A percentile compares a stretch with the other conserved stretches of the same genome.
Evolutionary conservation across 2,329 filamentous ascomycete species (phyloP).

Genomic region (Aspergillus pseudotamarii): DNA sequence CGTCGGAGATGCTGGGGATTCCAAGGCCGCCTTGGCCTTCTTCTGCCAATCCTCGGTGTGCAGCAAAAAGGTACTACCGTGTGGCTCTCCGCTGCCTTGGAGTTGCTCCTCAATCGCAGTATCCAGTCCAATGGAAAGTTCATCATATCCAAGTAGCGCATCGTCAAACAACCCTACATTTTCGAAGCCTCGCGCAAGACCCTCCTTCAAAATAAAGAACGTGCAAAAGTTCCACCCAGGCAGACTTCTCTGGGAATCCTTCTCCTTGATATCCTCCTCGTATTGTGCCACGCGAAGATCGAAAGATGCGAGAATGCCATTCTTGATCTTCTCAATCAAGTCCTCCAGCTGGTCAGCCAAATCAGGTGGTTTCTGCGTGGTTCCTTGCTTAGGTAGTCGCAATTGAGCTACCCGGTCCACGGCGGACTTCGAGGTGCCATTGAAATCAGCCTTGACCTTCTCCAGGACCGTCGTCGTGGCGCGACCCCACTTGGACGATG

Average conservation of each 20-base stretch:
- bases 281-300: conserved; percentile 90
- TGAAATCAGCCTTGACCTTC: conserved; percentile 89
- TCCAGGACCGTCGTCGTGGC: conserved; percentile 83
- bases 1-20: conserved; percentile 34
- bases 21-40: conserved; percentile 57
- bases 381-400: conserved; percentile 63
- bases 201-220: conserved; percentile 97
- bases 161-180: conserved; percentile 95
- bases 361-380: conserved; percentile 70
- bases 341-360: conserved; percentile 82
- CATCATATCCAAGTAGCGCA: conserved; percentile 91
- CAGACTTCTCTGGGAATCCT: conserved; percentile 80
- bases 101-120: conserved; percentile 75
- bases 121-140: conserved; percentile 86
- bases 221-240: conserved; percentile 99
- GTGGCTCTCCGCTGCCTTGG: conserved; percentile 62
- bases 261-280: conserved; percentile 95
- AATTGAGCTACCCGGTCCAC: conserved; percentile 84
- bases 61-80: conserved; percentile 71
- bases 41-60: conserved; percentile 74
- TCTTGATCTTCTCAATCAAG: conserved; percentile 82
- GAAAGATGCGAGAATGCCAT: conserved; percentile 83
- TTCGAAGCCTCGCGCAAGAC: conserved; percentile 89
- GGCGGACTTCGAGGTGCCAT: conserved; percentile 70
- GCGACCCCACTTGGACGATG: conserved; percentile 74